phyloP scores from a whole-genome alignment of 441 rosid genomes.

The Hypseocharis bilobata region DNA sequence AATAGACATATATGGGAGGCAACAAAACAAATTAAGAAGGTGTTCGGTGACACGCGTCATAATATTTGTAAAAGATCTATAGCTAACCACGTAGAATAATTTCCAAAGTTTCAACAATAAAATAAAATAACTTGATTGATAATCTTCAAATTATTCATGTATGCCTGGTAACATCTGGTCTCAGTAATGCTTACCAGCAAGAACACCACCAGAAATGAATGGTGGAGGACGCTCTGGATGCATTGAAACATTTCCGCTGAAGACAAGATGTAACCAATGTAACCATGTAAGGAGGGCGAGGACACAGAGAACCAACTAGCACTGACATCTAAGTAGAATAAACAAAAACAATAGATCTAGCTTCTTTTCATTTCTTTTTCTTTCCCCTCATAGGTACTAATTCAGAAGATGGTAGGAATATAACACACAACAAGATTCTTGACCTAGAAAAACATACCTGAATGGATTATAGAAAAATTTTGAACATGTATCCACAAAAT shows the following conservation, averaged over 20 bases:
- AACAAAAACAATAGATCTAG: not conserved
- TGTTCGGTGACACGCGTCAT: not conserved
- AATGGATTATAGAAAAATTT: constrained; percentile 89
- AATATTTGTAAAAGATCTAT: not conserved
- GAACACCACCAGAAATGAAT: constrained; percentile 71
- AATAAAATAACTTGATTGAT: not conserved
- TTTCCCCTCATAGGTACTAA: constrained; percentile 7
- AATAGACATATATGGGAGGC: not conserved
- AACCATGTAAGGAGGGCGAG: constrained; percentile 14
- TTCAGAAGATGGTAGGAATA: constrained; percentile 1
- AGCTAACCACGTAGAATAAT: not conserved
- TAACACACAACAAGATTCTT: not conserved
- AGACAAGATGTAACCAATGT: constrained; percentile 24
- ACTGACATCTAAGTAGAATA: constrained; percentile 1
- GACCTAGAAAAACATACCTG: constrained; percentile 46
- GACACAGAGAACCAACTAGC: constrained; percentile 18
- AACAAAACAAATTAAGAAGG: not conserved
- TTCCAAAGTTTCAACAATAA: not conserved
- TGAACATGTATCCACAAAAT: constrained; percentile 51
- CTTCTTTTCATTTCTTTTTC: not conserved
- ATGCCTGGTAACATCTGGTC: not conserved
- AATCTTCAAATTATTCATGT: constrained; percentile 1
- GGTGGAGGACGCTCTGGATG: constrained; percentile 45
- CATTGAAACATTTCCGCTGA: constrained; percentile 73
- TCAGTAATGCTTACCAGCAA: constrained; percentile 56